Conservation (phyloP, 345 rosid genomes). For the Bretschneidera sinensis region DNA sequence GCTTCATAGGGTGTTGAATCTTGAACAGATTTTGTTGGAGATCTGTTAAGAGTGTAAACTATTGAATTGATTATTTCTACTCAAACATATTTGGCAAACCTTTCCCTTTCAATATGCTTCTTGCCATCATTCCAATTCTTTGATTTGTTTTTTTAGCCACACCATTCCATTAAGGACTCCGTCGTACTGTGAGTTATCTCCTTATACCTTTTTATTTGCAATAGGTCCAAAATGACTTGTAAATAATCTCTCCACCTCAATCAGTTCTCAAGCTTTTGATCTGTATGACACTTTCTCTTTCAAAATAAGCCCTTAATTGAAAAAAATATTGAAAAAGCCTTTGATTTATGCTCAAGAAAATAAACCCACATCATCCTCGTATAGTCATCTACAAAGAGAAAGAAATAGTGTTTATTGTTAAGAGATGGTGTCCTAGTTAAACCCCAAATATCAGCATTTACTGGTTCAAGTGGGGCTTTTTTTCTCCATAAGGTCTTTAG, state of each 20-base stretch:
- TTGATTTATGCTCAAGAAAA: not conserved
- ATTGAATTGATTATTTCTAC: too few relatives aligned
- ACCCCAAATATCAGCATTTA: not conserved
- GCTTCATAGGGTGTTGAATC: too few relatives aligned
- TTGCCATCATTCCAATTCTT: too few relatives aligned
- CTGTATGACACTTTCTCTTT: not conserved
- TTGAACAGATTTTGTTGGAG: too few relatives aligned
- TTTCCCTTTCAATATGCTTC: too few relatives aligned
- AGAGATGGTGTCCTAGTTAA: not conserved
- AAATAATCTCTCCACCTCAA: not conserved
- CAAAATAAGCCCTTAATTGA: not conserved
- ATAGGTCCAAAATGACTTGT: too few relatives aligned
- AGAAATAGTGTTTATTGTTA: not conserved
- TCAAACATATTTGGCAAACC: too few relatives aligned
- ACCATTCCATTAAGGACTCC: too few relatives aligned
- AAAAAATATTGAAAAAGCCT: not conserved
- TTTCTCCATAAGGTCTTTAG: not conserved
- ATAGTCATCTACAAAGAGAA: not conserved
- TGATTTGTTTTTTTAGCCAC: too few relatives aligned
- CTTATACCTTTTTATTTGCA: too few relatives aligned
- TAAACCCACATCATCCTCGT: not conserved
- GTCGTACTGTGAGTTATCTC: too few relatives aligned
- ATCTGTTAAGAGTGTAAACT: too few relatives aligned
- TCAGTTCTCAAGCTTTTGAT: not conserved
- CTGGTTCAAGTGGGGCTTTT: not conserved